These are phyloP conservation scores for Xylaria sp. DNA, from an alignment of 2,329 filamentous ascomycete species.

Conservation along the genomic window DNA sequence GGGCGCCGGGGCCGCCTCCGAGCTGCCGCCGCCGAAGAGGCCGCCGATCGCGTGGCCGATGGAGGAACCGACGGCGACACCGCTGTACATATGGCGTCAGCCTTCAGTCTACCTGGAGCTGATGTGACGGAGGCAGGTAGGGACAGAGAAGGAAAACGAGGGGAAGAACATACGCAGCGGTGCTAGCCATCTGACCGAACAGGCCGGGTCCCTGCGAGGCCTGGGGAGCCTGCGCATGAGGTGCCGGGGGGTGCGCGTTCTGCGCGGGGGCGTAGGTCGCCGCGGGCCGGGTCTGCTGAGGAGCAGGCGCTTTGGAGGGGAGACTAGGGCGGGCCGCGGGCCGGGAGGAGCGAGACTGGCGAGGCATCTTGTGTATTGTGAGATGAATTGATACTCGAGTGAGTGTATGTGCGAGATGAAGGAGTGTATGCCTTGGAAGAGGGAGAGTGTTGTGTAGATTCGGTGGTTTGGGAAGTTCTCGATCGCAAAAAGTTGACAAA, in stretches of 20 bases:
- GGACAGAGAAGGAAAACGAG: not conserved
- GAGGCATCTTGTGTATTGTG: conserved; percentile 64
- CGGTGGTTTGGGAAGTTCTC: no score
- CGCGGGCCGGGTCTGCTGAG: conserved; percentile 69
- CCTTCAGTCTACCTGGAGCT: conserved; percentile 2
- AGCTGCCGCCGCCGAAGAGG: conserved; percentile 77
- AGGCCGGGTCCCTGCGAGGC: conserved; percentile 76
- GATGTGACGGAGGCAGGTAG: not conserved
- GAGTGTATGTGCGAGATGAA: not conserved
- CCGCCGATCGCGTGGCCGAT: conserved; percentile 94
- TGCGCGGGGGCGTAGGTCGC: conserved; percentile 62
- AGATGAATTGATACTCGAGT: conserved; percentile 1
- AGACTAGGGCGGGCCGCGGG: conserved; percentile 65
- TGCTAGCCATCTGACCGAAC: conserved; percentile 96
- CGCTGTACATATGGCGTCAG: conserved; percentile 58
- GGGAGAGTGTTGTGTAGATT: no score
- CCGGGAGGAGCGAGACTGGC: conserved; percentile 70
- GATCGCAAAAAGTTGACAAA: not conserved
- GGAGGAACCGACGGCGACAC: conserved; percentile 93
- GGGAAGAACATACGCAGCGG: conserved; percentile 80
- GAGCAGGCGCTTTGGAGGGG: conserved; percentile 56
- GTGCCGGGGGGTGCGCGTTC: conserved; percentile 43
- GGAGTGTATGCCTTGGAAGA: not conserved
- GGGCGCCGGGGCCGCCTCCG: conserved; percentile 55
- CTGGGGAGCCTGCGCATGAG: conserved; percentile 50